Conservation (phyloP, 1,284 basidiomycete species). For the Ustilago hordei region DNA sequence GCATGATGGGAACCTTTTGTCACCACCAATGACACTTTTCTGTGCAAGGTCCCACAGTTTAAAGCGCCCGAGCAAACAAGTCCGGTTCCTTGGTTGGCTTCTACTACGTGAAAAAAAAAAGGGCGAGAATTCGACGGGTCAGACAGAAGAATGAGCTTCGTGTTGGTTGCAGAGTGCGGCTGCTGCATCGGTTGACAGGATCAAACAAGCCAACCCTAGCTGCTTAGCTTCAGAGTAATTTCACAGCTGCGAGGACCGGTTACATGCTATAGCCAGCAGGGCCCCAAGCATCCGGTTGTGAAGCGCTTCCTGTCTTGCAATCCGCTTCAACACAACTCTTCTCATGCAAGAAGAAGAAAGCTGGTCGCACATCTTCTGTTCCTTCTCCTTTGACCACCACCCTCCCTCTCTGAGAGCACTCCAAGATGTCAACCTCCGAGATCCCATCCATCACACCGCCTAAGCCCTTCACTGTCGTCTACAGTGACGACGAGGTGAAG, state of each 20-base stretch:
- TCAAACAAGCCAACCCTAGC: neutral
- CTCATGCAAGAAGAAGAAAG: constrained; percentile 5
- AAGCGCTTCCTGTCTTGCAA: neutral
- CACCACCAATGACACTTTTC: constrained; percentile 7
- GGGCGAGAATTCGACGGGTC: constrained; percentile 3
- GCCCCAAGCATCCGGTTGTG: neutral
- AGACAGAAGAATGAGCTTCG: constrained; percentile 1
- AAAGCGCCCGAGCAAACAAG: neutral
- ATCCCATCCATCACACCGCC: constrained; percentile 47
- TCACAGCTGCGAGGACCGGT: constrained; percentile 3
- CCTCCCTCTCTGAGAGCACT: neutral
- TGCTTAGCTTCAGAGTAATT: neutral
- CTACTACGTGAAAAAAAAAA: neutral
- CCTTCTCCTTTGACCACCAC: neutral
- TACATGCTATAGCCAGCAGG: constrained; percentile 4
- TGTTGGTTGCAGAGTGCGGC: neutral
- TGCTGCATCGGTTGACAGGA: neutral
- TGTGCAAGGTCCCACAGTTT: neutral
- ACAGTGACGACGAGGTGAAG: constrained; percentile 41
- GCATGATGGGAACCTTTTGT: neutral
- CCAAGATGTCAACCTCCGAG: constrained; percentile 18
- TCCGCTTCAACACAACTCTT: neutral
- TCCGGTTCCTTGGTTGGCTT: neutral
- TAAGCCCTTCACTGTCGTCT: constrained; percentile 49
- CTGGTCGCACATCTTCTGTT: neutral